These are phyloP conservation scores for Camellia japonica DNA, from an alignment of 148 eudicot species.

Conservation along the genomic window DNA sequence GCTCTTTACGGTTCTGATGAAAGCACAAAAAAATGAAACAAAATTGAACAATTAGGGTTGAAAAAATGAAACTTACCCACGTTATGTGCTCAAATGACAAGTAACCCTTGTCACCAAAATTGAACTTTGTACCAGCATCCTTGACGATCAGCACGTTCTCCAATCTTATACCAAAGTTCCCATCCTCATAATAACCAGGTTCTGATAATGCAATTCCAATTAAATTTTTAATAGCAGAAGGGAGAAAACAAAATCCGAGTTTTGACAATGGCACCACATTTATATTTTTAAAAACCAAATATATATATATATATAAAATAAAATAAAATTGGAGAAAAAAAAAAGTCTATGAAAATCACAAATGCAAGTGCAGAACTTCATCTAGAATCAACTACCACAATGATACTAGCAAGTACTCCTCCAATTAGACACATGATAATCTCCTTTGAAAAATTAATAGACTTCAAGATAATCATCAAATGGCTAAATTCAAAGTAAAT, in stretches of 20 bases:
- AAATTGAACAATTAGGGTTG: neutral
- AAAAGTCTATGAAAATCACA: neutral
- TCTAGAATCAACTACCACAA: neutral
- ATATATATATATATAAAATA: neutral
- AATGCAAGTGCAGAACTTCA: neutral
- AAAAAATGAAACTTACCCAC: conserved; percentile 55
- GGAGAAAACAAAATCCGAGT: neutral
- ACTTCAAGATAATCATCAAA: neutral
- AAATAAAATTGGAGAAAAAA: neutral
- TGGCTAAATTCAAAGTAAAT: neutral
- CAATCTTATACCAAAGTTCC: conserved; percentile 89
- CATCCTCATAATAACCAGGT: conserved; percentile 97
- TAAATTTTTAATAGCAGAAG: neutral
- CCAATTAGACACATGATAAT: neutral
- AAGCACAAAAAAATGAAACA: neutral
- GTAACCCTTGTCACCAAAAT: conserved; percentile 89
- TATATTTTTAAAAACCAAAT: neutral
- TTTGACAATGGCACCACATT: neutral
- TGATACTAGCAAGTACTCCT: neutral
- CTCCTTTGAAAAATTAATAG: neutral
- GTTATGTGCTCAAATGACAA: conserved; percentile 89
- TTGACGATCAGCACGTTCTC: conserved; percentile 90
- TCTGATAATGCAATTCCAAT: conserved; percentile 38
- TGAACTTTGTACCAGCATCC: conserved; percentile 77
- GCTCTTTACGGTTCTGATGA: neutral